Conservation (phyloP, 257 asterid genomes). For the Scutellaria galericulata region DNA sequence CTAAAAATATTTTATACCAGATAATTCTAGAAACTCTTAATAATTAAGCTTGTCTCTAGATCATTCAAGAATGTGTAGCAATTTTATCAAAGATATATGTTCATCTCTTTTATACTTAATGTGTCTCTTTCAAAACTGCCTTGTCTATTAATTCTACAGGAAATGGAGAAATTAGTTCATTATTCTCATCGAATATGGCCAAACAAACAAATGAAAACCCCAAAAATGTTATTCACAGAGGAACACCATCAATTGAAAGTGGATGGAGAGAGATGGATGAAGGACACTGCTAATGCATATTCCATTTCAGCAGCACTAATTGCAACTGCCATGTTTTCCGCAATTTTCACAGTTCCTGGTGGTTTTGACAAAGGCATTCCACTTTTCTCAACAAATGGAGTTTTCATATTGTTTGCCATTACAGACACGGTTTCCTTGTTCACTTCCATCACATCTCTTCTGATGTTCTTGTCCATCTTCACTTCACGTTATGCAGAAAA, state of each 20-base stretch:
- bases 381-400: not conserved
- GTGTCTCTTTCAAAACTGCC: not conserved
- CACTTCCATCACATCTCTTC: constrained; percentile 31
- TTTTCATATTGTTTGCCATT: constrained; percentile 26
- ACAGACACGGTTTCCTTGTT: constrained; percentile 34
- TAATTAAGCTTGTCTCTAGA: no score
- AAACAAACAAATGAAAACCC: not conserved
- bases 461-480: constrained; percentile 35
- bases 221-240: constrained; percentile 30
- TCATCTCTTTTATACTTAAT: no score
- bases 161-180: constrained; percentile 28
- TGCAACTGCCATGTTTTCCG: constrained; percentile 37
- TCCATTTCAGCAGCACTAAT: constrained; percentile 37
- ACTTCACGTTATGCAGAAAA: constrained; percentile 32
- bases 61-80: no score
- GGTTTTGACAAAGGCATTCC: constrained; percentile 29
- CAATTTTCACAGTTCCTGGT: constrained; percentile 36
- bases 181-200: not conserved
- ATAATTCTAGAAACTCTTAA: no score
- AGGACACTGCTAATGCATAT: constrained; percentile 37
- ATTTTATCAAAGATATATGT: no score
- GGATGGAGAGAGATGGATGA: constrained; percentile 42
- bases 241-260: constrained; percentile 27
- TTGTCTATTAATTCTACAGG: constrained; percentile 20
- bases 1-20: no score